Evolutionary conservation across 306 rosid genomes (phyloP).

Genomic region (Betula pendula): DNA sequence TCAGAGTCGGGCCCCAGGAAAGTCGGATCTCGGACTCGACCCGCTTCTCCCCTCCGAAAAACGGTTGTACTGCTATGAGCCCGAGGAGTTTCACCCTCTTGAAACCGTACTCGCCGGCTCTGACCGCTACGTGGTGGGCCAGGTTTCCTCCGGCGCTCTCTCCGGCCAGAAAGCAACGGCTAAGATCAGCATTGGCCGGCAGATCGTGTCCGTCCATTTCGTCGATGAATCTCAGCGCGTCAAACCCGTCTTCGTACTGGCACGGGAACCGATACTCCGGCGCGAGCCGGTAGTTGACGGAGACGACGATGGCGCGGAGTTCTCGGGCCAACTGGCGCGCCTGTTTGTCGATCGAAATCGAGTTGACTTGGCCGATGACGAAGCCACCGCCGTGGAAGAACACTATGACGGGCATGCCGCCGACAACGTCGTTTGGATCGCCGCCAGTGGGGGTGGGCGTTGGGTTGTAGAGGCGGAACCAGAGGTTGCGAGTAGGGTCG

Average conservation of each 20-base stretch:
- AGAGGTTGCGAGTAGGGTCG: not conserved
- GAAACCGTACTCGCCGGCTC: conserved; percentile 13
- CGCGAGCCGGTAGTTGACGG: conserved; percentile 39
- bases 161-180: conserved; percentile 29
- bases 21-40: conserved; percentile 32
- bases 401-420: not conserved
- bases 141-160: conserved; percentile 49
- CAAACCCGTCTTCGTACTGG: conserved; percentile 37
- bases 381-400: conserved; percentile 5
- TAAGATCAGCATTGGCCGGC: conserved; percentile 13
- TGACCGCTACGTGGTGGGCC: conserved; percentile 35
- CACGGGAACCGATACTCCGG: conserved; percentile 36
- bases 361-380: no score
- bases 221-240: conserved; percentile 33
- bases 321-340: not conserved
- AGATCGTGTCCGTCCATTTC: not conserved
- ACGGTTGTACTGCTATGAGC: conserved; percentile 38
- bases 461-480: conserved; percentile 11
- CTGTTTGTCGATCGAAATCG: not conserved
- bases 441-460: not conserved
- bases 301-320: conserved; percentile 29
- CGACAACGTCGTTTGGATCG: not conserved
- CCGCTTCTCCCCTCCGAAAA: conserved; percentile 39
- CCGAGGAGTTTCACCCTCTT: conserved; percentile 6
- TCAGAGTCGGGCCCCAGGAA: not conserved